Base-by-base conservation (phyloP, 441 rosid species). In the Euphorbia schlechtendalii region DNA sequence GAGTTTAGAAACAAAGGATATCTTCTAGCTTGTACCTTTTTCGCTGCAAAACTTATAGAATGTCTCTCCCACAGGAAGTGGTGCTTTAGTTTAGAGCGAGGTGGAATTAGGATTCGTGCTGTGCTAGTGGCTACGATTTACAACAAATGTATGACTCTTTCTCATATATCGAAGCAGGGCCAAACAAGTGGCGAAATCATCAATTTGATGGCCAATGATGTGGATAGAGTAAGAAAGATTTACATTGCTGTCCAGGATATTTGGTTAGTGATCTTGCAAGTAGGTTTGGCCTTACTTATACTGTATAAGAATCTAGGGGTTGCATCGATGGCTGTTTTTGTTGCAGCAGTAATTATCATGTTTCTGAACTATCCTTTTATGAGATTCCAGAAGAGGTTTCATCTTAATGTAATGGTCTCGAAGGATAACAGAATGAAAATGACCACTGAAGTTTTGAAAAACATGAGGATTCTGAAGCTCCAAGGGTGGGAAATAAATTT, bases 401-500 rank as follows among this genome's bases (percentile, higher is more conserved):
- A 80, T 66, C 79, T 74, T 0, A 76, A 79, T 72, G 46, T 86
- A 70, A 86, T 86, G 92, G 30, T 77, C 59, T 77, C 82, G 0
- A 84, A 86, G 65, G 92, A 86, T 64, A 69, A 60, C 57, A 76
- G 89, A 67, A 84, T 86, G 88, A 86, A 81, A 64, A 74, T 75
- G 0, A 86, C 89, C 15, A 76, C 86, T 0, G 89, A 84, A 70
- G 76, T 77, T 57, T 66, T 84, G 32, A 74, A 80, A 61, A 84
- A 81, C 70, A 84, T 86, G 85, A 83, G 77, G 61, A 86, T 86
- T 75, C 81, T 83, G 59, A 86, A 86, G 67, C 83, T 86, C 71
- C 92, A 86, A 67, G 93, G 75, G 8, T 86, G 89, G 89, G 89
- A 86, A 76, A 83, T 84, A 83, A 86, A 84, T 67, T 84, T 86